Evolutionary conservation across 176 grass and related monocot species (phyloP).

Genomic region (Avena eriantha): DNA sequence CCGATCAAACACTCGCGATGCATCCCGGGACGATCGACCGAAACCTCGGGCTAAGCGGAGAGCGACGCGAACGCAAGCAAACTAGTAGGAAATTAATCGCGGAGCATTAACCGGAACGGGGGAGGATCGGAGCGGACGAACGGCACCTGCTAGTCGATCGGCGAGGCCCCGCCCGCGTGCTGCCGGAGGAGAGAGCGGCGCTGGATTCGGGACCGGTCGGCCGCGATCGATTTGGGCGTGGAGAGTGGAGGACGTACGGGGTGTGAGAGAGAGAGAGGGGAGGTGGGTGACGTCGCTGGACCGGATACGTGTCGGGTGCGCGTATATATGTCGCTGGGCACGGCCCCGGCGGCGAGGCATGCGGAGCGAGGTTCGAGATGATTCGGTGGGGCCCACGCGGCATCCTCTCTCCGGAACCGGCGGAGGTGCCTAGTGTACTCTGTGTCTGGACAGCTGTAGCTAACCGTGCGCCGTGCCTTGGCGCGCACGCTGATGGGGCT

Average conservation of each 20-base stretch:
- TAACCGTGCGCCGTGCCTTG: not conserved
- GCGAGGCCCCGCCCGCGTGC: not conserved
- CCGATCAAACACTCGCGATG: not conserved
- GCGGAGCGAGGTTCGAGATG: not conserved
- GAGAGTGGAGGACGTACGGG: not conserved
- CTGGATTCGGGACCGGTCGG: not conserved
- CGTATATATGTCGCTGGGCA: not conserved
- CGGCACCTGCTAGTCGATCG: not conserved
- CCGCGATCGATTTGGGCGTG: not conserved
- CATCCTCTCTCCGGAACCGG: not conserved
- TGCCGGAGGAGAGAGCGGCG: not conserved
- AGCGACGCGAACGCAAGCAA: not conserved
- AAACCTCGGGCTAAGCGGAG: not conserved
- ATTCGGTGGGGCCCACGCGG: not conserved
- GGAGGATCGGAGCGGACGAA: not conserved
- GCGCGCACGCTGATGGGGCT: not conserved
- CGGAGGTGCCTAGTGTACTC: not conserved
- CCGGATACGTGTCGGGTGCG: not conserved
- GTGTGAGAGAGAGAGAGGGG: not conserved
- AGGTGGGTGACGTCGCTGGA: not conserved
- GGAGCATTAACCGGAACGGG: not conserved
- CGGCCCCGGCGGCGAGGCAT: not conserved
- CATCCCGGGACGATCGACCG: not conserved
- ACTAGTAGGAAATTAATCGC: not conserved
- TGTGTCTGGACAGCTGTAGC: not conserved